Percentiles rank a stretch among this genome's conserved stretches.
Evolutionary conservation across 2,329 filamentous ascomycete genomes (phyloP).

Genomic region (Ophiocordyceps camponoti-floridani): DNA sequence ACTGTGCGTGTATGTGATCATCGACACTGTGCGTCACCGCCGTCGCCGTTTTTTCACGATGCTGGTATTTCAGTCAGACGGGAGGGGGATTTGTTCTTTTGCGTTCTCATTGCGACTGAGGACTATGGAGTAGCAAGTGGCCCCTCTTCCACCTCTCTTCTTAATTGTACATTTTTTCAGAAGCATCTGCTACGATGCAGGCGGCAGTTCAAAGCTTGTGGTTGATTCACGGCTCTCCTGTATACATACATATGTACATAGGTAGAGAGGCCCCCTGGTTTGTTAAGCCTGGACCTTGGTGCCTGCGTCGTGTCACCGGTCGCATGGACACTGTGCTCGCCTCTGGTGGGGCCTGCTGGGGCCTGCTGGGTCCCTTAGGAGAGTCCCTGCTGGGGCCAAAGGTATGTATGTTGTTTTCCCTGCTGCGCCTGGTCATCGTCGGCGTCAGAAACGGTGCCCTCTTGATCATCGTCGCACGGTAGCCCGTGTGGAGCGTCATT

Average conservation of each 20-base stretch:
- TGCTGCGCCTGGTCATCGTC: too few relatives aligned
- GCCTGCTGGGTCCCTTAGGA: background rate
- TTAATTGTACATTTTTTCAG: background rate
- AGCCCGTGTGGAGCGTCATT: slow-evolving; percentile 2
- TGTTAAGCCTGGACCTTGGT: background rate
- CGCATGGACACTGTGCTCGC: background rate
- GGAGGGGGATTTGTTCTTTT: background rate
- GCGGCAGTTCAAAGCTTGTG: background rate
- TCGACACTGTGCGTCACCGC: background rate
- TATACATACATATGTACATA: too few relatives aligned
- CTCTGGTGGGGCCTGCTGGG: background rate
- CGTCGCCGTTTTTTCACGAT: background rate
- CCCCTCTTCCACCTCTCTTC: too few relatives aligned
- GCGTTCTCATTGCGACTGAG: background rate
- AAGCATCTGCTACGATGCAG: background rate
- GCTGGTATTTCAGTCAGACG: background rate
- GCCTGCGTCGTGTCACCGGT: background rate
- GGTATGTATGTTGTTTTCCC: background rate
- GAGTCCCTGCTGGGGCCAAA: background rate
- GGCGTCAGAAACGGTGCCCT: background rate
- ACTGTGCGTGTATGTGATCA: background rate
- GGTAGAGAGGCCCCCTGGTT: background rate
- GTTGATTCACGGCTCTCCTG: background rate
- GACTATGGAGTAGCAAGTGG: background rate
- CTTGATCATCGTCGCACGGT: background rate